Conservation (phyloP, 208 protist species). For the Trypanosomatidae sp. region DNA sequence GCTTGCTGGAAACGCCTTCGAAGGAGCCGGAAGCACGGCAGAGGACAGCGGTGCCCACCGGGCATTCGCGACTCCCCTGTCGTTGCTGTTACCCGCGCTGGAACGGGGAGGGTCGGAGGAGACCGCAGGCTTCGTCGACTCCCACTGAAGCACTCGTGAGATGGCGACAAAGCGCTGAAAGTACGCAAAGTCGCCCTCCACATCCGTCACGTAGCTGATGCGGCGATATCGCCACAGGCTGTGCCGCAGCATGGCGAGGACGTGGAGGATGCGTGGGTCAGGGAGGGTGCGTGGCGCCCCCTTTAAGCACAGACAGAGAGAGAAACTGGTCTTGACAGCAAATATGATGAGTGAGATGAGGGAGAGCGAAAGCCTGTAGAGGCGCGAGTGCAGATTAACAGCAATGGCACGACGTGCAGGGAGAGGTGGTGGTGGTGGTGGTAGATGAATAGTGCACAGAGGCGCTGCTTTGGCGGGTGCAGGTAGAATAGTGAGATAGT, state of each 20-base stretch:
- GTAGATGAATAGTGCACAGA: neutral
- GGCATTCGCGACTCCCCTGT: neutral
- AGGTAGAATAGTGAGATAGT: neutral
- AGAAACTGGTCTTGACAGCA: neutral
- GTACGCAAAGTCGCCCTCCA: constrained; percentile 87
- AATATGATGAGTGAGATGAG: neutral
- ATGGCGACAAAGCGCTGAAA: constrained; percentile 64
- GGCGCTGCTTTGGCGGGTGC: neutral
- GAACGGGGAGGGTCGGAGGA: neutral
- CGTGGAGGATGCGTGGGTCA: neutral
- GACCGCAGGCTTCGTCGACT: neutral
- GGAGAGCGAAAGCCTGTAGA: neutral
- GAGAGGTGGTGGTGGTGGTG: neutral
- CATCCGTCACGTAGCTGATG: constrained; percentile 84
- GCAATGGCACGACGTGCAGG: neutral
- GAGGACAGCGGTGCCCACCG: constrained; percentile 10
- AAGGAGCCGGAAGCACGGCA: no score
- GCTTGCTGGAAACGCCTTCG: neutral
- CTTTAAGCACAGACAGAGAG: neutral
- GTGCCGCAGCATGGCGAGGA: constrained; percentile 27
- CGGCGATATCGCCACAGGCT: constrained; percentile 19
- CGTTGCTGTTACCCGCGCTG: neutral
- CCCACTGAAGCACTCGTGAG: constrained; percentile 27
- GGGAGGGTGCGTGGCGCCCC: neutral
- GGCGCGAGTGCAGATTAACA: neutral